These are phyloP conservation scores for Marsdenia floribunda DNA, from an alignment of 257 asterid species.

Conservation along the genomic window DNA sequence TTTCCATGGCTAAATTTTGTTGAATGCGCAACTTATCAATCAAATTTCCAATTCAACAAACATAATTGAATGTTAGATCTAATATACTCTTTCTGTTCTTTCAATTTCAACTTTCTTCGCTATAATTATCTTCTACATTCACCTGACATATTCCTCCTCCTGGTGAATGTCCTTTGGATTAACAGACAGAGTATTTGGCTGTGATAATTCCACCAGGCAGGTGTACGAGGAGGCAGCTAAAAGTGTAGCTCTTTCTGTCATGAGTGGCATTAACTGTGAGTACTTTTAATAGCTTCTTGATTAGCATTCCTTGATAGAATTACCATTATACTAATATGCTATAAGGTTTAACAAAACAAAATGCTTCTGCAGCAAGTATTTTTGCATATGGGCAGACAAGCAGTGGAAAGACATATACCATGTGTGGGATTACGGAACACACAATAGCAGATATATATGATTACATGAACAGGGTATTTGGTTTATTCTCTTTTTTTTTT, in stretches of 20 bases:
- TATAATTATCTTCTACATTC: not conserved
- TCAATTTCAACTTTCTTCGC: not conserved
- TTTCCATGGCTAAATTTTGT: not conserved
- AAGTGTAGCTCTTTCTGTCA: conserved; percentile 69
- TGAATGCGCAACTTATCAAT: not conserved
- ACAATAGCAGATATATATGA: conserved; percentile 49
- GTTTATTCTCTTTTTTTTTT: not conserved
- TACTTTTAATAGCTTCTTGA: not conserved
- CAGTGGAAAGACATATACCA: conserved; percentile 67
- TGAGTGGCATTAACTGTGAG: conserved; percentile 87
- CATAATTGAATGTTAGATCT: not conserved
- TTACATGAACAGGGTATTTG: conserved; percentile 32
- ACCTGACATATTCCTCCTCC: conserved; percentile 4
- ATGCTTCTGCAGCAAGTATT: conserved; percentile 52
- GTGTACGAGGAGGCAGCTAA: conserved; percentile 89
- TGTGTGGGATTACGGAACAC: conserved; percentile 48
- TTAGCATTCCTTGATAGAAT: not conserved
- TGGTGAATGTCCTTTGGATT: conserved; percentile 1
- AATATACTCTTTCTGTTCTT: not conserved
- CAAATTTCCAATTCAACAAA: not conserved
- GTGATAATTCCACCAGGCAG: conserved; percentile 49
- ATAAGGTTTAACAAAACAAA: conserved; percentile 3
- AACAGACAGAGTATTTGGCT: conserved; percentile 75
- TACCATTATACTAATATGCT: not conserved
- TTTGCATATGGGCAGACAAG: conserved; percentile 72